Percentiles rank a stretch among this genome's conserved stretches.
These are phyloP conservation scores for Penicillium bialowiezense DNA, from an alignment of 495 filamentous ascomycete species.

Conservation along the genomic window DNA sequence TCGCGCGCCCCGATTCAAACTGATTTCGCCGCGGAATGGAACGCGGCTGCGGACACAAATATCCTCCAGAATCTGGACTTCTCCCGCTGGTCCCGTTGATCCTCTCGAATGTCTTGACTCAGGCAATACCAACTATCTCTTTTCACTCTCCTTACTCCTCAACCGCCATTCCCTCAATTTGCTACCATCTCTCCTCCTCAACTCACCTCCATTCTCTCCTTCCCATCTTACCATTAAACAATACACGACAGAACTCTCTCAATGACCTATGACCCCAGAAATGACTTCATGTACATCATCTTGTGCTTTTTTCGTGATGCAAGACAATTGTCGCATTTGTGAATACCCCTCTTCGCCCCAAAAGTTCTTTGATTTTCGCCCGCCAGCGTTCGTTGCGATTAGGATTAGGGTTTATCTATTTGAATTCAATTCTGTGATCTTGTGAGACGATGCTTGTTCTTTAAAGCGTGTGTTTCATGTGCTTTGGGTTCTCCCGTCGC, in stretches of 20 bases:
- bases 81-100: slow-evolving; percentile 42
- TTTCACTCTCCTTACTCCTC: slow-evolving; percentile 2
- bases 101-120: neutral
- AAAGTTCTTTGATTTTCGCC: slow-evolving; percentile 24
- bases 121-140: neutral
- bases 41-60: slow-evolving; percentile 37
- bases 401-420: slow-evolving; percentile 1
- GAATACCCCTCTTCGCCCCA: slow-evolving; percentile 31
- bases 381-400: slow-evolving; percentile 5
- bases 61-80: slow-evolving; percentile 44
- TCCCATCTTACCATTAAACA: neutral
- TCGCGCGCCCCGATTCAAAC: slow-evolving; percentile 24
- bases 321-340: slow-evolving; percentile 28
- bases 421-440: neutral
- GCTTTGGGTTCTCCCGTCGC: too few relatives aligned
- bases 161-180: neutral
- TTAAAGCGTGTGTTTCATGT: too few relatives aligned
- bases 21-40: slow-evolving; percentile 42
- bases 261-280: slow-evolving; percentile 11
- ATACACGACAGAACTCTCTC: slow-evolving; percentile 7
- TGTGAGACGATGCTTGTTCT: neutral
- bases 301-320: slow-evolving; percentile 22
- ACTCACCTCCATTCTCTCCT: neutral
- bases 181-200: neutral
- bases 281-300: slow-evolving; percentile 35